phyloP scores from a whole-genome alignment of 2,329 filamentous ascomycete genomes.

The Sphaceloma murrayae region DNA sequence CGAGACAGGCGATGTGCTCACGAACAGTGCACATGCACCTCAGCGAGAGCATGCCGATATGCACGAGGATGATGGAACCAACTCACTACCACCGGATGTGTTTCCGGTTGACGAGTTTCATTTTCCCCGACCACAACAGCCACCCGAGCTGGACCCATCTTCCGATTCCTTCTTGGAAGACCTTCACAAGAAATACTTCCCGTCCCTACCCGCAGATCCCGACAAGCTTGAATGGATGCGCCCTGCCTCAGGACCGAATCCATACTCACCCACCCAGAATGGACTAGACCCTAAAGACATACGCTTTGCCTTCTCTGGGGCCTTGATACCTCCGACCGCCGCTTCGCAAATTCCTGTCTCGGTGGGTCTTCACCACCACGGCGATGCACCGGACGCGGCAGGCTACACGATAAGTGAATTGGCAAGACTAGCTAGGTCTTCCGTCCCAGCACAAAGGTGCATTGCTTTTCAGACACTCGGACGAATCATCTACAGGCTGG shows the following conservation, averaged over 20 bases:
- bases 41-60: slow-evolving; percentile 12
- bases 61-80: slow-evolving; percentile 10
- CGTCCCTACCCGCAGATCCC: slow-evolving; percentile 73
- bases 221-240: slow-evolving; percentile 82
- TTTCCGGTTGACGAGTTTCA: slow-evolving; percentile 41
- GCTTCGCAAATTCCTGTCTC: slow-evolving; percentile 65
- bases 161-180: slow-evolving; percentile 75
- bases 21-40: slow-evolving; percentile 3
- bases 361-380: slow-evolving; percentile 85
- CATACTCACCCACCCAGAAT: slow-evolving; percentile 71
- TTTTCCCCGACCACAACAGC: slow-evolving; percentile 48
- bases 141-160: slow-evolving; percentile 69
- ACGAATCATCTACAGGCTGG: slow-evolving; percentile 72
- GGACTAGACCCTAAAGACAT: slow-evolving; percentile 66
- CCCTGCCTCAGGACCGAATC: slow-evolving; percentile 56
- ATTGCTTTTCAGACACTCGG: slow-evolving; percentile 88
- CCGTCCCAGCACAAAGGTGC: slow-evolving; percentile 77
- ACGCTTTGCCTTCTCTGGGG: slow-evolving; percentile 80
- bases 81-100: slow-evolving; percentile 17
- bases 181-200: slow-evolving; percentile 90
- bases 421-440: slow-evolving; percentile 67
- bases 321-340: slow-evolving; percentile 65
- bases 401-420: slow-evolving; percentile 90
- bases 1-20: not conserved
- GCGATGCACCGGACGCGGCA: slow-evolving; percentile 80